Evolutionary conservation across 2,329 filamentous ascomycete genomes (phyloP), one percentile per base, ranked within the genome.

Genomic region (Colletotrichum filicis): DNA sequence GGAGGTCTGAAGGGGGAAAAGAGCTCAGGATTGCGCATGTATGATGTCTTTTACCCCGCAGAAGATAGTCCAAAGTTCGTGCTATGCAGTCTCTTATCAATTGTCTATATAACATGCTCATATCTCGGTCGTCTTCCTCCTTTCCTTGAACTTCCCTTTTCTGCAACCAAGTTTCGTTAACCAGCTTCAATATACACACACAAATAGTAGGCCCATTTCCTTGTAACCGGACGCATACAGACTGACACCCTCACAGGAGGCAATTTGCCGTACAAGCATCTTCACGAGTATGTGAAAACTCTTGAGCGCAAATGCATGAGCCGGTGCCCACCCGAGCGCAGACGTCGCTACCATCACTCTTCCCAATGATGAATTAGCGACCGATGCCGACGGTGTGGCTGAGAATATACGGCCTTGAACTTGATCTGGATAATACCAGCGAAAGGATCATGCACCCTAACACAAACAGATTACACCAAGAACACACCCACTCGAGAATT

Each of bases 391-490:
- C 28, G 67, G 28, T 42, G 59, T 49, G 71, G 71, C 90, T 94
- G 92, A 96, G 93, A 97, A 92, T 91, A 97, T 93, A 97, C 94
- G 94, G 94, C 92, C 87, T 88, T 86, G 71, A 95, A 96, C 94
- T 96, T 96, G 94, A 96, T 95, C 94, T 94, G 93, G 94, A 95
- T 96, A 96, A 97, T 97, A 94, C 94, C 93, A 95, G 95, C 95
- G 95, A 95, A 97, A 97, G 95, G 93, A 97, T 97, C 95, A 97
- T 97, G 94, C 94, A 71, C 12, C 67, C 71, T 73, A 73, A 73
- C 71, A 71, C 14, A 53, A 71, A 56, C 49, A 73, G 71, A 66
- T n/a, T 49, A 49, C 28, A 55, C 19, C 24, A 14, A 26, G n/a
- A 28, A 26, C n/a, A 28, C 26, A n/a, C 12, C 5, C 1, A 28